These are phyloP conservation scores for Pelargonium citronellum DNA, from an alignment of 441 rosid genomes.

Conservation along the genomic window DNA sequence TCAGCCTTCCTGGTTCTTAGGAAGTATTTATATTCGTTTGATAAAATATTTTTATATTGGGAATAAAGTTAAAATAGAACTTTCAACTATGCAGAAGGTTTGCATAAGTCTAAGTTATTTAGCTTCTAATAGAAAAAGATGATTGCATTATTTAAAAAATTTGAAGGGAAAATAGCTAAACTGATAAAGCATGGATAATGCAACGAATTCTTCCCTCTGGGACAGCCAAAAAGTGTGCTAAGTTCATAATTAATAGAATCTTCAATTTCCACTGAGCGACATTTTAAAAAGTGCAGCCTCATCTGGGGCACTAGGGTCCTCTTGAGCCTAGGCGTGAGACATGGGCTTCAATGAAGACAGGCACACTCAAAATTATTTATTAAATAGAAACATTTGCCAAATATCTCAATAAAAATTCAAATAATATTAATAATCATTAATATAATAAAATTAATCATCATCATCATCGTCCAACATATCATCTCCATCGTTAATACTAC, in stretches of 20 bases:
- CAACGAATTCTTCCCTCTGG: neutral
- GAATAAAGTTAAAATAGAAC: neutral
- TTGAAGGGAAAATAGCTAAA: neutral
- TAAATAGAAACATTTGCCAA: too few relatives aligned
- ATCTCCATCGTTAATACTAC: too few relatives aligned
- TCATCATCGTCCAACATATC: too few relatives aligned
- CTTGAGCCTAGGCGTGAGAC: too few relatives aligned
- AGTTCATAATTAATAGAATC: neutral
- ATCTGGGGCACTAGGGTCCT: too few relatives aligned
- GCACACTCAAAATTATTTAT: too few relatives aligned
- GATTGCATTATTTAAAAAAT: neutral
- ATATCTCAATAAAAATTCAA: too few relatives aligned
- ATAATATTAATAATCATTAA: too few relatives aligned
- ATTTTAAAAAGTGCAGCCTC: too few relatives aligned
- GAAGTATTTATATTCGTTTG: neutral
- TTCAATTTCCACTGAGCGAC: neutral
- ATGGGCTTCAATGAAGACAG: too few relatives aligned
- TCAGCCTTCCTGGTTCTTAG: conserved; percentile 3
- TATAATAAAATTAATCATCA: too few relatives aligned
- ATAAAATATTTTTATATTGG: neutral
- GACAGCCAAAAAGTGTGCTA: neutral
- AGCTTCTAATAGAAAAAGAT: conserved; percentile 3
- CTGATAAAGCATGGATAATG: neutral
- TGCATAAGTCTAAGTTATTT: neutral
- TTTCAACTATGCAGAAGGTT: neutral